Evolutionary conservation across 192 early-diverging fungal genomes (phyloP).

Genomic region (Diversispora eburnea): DNA sequence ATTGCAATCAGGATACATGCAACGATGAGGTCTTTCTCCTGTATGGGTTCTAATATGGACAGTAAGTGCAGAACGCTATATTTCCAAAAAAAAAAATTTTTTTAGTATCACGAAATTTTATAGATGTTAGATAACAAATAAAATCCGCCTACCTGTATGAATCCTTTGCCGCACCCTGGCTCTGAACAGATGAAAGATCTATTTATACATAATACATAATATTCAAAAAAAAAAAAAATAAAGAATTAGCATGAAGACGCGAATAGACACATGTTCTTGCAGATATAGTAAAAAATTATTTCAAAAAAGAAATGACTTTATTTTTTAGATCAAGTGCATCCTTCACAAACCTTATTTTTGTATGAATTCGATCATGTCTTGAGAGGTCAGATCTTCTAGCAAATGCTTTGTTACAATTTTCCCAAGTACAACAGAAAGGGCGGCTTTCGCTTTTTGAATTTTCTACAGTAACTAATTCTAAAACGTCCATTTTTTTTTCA

Average conservation of each 20-base stretch:
- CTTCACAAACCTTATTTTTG: constrained; percentile 62
- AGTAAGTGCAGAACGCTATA: constrained; percentile 71
- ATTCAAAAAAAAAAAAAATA: neutral
- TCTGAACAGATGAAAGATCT: constrained; percentile 65
- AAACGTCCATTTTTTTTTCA: constrained; percentile 45
- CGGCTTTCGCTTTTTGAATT: constrained; percentile 44
- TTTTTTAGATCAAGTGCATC: neutral
- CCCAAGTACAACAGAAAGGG: constrained; percentile 55
- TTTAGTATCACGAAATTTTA: neutral
- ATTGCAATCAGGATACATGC: constrained; percentile 64
- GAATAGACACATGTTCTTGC: too few species aligned
- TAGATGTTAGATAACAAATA: neutral
- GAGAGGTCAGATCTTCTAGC: constrained; percentile 67
- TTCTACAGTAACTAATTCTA: constrained; percentile 50
- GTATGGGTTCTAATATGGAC: constrained; percentile 79
- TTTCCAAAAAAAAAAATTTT: neutral
- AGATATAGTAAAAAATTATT: neutral
- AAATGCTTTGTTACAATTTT: constrained; percentile 66
- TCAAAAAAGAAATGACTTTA: neutral
- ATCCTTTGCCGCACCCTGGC: constrained; percentile 70
- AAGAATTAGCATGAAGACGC: neutral
- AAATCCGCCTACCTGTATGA: constrained; percentile 53
- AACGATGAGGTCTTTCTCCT: constrained; percentile 70
- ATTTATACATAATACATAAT: neutral
- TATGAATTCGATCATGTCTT: constrained; percentile 76